These are phyloP conservation scores for Phaffomyces thermotolerans DNA, from an alignment of 805 yeast genomes.

Conservation along the genomic window DNA sequence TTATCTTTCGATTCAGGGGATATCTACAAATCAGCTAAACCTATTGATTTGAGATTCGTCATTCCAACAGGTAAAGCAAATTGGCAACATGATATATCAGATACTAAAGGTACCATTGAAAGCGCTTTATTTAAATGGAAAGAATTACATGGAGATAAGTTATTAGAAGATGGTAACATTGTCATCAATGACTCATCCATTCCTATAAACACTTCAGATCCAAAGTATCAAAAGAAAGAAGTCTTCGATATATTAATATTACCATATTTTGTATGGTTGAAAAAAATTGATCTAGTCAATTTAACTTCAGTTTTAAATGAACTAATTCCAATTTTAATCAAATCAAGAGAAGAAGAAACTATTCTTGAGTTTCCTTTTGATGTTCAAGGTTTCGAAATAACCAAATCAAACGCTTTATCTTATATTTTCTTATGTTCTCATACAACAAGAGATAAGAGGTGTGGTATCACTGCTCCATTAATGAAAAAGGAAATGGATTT, in stretches of 20 bases:
- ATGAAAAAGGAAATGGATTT: conserved; percentile 73
- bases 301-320: conserved; percentile 38
- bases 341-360: conserved; percentile 16
- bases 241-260: conserved; percentile 57
- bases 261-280: conserved; percentile 71
- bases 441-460: conserved; percentile 81
- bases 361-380: conserved; percentile 11
- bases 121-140: conserved; percentile 36
- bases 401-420: conserved; percentile 33
- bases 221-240: conserved; percentile 34
- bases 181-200: conserved; percentile 51
- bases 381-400: conserved; percentile 24
- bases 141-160: conserved; percentile 19
- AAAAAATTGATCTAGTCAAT: conserved; percentile 37
- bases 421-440: conserved; percentile 82
- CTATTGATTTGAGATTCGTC: conserved; percentile 63
- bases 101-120: conserved; percentile 40
- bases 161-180: conserved; percentile 26
- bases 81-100: conserved; percentile 74
- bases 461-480: conserved; percentile 91
- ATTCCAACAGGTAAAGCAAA: conserved; percentile 80
- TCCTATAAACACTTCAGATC: conserved; percentile 38
- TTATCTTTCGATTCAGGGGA: conserved; percentile 34
- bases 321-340: conserved; percentile 36
- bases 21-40: conserved; percentile 61